phyloP scores from a whole-genome alignment of 345 rosid species.

The Eucalyptus paniculata region DNA sequence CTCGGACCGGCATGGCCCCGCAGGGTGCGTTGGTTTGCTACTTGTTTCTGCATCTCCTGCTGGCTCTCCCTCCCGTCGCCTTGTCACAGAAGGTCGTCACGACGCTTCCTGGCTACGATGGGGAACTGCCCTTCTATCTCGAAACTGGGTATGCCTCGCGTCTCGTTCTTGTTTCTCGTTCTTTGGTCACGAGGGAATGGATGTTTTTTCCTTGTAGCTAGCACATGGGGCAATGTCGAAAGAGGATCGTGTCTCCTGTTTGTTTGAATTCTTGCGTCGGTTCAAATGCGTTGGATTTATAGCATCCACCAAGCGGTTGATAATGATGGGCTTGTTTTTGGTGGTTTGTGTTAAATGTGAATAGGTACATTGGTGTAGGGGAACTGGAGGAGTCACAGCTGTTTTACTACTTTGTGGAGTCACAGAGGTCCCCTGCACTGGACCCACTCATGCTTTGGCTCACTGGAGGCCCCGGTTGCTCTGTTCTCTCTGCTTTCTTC shows the following conservation, averaged over 20 bases:
- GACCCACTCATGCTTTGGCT: conserved; percentile 27
- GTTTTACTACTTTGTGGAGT: conserved; percentile 21
- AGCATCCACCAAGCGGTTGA: not conserved
- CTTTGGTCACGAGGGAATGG: not conserved
- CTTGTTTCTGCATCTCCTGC: not conserved
- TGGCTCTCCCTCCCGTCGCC: not conserved
- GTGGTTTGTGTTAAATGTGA: not conserved
- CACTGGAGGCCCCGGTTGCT: conserved; percentile 31
- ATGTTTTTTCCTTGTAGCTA: not conserved
- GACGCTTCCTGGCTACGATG: conserved; percentile 14
- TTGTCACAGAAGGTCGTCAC: conserved; percentile 1
- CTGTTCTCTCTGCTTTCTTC: conserved; percentile 17
- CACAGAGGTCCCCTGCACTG: conserved; percentile 3
- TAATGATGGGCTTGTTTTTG: not conserved
- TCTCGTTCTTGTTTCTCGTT: not conserved
- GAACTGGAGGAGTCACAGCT: conserved; percentile 4
- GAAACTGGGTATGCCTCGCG: conserved; percentile 11
- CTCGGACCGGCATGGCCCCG: not conserved
- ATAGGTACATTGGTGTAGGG: conserved; percentile 10
- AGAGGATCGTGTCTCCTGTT: not conserved
- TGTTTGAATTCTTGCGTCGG: not conserved
- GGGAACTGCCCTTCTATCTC: conserved; percentile 16
- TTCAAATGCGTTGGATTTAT: not conserved
- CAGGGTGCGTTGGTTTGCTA: not conserved
- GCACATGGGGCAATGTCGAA: not conserved